Conservation (phyloP, 352 stramenopile genomes). For the Globisporangium megalacanthum region DNA sequence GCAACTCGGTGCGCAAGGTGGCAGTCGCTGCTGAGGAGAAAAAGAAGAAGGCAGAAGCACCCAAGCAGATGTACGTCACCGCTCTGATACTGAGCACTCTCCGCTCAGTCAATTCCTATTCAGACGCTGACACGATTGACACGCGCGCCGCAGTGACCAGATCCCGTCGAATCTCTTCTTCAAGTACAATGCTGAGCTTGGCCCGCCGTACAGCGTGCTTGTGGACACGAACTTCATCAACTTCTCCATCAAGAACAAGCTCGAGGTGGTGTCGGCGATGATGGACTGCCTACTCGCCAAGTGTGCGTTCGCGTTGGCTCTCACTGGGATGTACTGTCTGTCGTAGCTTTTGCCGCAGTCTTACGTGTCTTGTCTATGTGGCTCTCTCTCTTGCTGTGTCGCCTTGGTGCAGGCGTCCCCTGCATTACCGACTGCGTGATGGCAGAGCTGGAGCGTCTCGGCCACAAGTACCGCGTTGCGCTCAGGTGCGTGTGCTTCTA, state of each 20-base stretch:
- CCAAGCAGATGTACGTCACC: slow-evolving; percentile 87
- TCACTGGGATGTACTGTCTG: not conserved
- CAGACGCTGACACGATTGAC: not conserved
- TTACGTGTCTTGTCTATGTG: no score
- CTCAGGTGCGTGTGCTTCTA: slow-evolving; percentile 27
- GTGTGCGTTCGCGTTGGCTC: slow-evolving; percentile 50
- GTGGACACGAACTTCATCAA: slow-evolving; percentile 99
- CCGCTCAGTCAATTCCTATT: not conserved
- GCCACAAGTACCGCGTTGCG: slow-evolving; percentile 96
- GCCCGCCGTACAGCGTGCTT: slow-evolving; percentile 97
- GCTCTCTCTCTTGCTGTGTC: no score
- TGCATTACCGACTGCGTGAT: slow-evolving; percentile 99
- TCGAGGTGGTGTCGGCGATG: slow-evolving; percentile 98
- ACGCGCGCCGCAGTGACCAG: slow-evolving; percentile 78
- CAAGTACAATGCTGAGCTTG: slow-evolving; percentile 99
- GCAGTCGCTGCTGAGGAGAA: slow-evolving; percentile 78
- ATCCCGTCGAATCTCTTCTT: slow-evolving; percentile 98
- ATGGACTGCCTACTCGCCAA: slow-evolving; percentile 99
- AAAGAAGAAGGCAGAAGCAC: slow-evolving; percentile 86
- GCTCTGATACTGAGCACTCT: not conserved
- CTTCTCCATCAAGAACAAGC: slow-evolving; percentile 99
- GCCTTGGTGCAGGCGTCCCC: slow-evolving; percentile 55
- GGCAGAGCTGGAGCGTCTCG: slow-evolving; percentile 99
- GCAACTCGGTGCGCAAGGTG: slow-evolving; percentile 75
- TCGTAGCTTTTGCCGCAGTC: no score